Evolutionary conservation across 2,329 filamentous ascomycete species (phyloP).

Genomic region (Pleoardoris graminearum): DNA sequence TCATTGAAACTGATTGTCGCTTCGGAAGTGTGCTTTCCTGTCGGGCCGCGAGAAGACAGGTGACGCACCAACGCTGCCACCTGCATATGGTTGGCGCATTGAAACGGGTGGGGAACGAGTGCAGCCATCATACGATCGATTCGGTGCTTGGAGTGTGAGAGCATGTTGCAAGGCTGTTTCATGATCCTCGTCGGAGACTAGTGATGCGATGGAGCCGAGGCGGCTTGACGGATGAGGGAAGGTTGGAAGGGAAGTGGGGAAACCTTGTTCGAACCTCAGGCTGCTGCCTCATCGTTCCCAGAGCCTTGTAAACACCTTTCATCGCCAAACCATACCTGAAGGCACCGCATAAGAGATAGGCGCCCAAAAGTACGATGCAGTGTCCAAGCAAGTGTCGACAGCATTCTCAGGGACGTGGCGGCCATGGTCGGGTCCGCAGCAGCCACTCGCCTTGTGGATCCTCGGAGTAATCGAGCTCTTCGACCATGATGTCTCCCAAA

Average conservation of each 20-base stretch:
- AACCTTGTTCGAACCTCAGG: slow-evolving; percentile 6
- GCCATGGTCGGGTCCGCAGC: neutral
- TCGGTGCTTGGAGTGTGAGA: neutral
- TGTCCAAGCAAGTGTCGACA: no score
- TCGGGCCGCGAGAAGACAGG: neutral
- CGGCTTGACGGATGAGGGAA: slow-evolving; percentile 1
- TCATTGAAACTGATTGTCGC: neutral
- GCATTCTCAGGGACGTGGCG: neutral
- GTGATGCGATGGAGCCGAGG: neutral
- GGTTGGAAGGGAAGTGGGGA: neutral
- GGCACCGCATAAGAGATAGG: neutral
- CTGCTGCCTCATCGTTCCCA: neutral
- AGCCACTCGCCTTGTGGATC: neutral
- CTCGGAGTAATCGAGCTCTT: neutral
- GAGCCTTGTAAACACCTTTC: neutral
- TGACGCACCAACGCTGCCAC: neutral
- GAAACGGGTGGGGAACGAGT: neutral
- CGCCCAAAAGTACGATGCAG: no score
- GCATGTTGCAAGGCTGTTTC: slow-evolving; percentile 4
- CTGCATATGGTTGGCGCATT: neutral
- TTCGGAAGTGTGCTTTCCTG: neutral
- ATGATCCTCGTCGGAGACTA: neutral
- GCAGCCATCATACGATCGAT: neutral
- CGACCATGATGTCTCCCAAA: neutral
- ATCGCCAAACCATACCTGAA: no score